Conservation (phyloP, 208 protist genomes). For the Leishmania tarentolae region DNA sequence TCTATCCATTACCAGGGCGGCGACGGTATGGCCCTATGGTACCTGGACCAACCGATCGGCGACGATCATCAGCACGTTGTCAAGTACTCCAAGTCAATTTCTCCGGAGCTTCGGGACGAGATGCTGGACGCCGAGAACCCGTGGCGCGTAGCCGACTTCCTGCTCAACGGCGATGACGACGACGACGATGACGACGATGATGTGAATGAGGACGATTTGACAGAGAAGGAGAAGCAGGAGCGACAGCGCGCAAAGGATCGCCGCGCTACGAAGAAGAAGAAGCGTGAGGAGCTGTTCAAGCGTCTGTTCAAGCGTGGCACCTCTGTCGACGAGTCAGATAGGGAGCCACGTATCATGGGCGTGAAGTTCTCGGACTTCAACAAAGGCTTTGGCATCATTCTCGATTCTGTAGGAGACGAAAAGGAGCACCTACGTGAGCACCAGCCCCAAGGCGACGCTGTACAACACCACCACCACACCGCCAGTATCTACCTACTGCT, state of each 20-base stretch:
- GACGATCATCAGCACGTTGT: conserved; percentile 83
- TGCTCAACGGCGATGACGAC: conserved; percentile 67
- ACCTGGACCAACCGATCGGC: conserved; percentile 74
- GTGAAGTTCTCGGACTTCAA: conserved; percentile 82
- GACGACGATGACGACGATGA: conserved; percentile 50
- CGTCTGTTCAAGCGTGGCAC: conserved; percentile 72
- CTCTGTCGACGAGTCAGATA: conserved; percentile 52
- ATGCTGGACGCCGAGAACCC: conserved; percentile 54
- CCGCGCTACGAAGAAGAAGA: conserved; percentile 37
- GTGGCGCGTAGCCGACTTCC: conserved; percentile 65
- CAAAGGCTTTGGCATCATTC: conserved; percentile 66
- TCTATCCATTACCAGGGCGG: conserved; percentile 61
- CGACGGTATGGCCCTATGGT: conserved; percentile 87
- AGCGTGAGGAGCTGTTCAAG: conserved; percentile 67
- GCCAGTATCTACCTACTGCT: conserved; percentile 62
- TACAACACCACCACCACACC: conserved; percentile 51
- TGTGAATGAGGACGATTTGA: conserved; percentile 49
- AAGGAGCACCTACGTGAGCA: conserved; percentile 33
- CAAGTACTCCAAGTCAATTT: conserved; percentile 78
- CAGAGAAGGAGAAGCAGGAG: conserved; percentile 42
- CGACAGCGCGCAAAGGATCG: conserved; percentile 24
- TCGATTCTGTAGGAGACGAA: conserved; percentile 72
- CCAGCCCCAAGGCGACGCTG: conserved; percentile 28
- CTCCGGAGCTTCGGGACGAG: conserved; percentile 47
- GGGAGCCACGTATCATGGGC: conserved; percentile 68